These are phyloP conservation scores for Dryadomyces quercivorus DNA, from an alignment of 2,329 filamentous ascomycete species.

Conservation along the genomic window DNA sequence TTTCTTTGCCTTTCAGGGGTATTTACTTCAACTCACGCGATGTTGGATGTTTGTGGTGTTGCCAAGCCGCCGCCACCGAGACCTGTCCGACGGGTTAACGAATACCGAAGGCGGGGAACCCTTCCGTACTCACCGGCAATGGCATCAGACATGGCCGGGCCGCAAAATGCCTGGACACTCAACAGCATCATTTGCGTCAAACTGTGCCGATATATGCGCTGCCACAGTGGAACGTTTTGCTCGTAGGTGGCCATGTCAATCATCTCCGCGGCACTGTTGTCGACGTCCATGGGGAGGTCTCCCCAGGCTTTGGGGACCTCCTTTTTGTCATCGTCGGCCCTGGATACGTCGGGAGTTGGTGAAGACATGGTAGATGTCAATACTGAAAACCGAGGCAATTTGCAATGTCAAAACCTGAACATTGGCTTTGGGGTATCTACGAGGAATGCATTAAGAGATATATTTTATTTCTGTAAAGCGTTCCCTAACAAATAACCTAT, in stretches of 20 bases:
- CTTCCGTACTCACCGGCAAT: background rate
- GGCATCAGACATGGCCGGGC: slow-evolving; percentile 1
- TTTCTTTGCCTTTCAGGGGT: too few species aligned
- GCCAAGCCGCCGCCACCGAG: background rate
- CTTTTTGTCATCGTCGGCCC: background rate
- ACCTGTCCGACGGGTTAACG: background rate
- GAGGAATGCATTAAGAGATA: too few species aligned
- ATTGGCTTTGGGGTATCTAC: too few species aligned
- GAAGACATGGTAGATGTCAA: background rate
- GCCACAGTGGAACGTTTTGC: background rate
- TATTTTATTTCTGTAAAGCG: too few species aligned
- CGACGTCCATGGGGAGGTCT: background rate
- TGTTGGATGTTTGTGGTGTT: background rate
- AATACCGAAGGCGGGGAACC: background rate
- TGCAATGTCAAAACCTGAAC: too few species aligned
- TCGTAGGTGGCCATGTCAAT: background rate
- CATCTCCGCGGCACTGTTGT: background rate
- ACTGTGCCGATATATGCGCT: background rate
- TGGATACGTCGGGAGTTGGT: background rate
- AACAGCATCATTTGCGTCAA: background rate
- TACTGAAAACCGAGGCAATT: too few species aligned
- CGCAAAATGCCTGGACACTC: slow-evolving; percentile 1
- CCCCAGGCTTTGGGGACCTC: background rate
- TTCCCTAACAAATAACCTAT: too few species aligned
- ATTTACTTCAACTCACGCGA: background rate